A percentile compares a stretch with the other conserved stretches of the same genome.
Evolutionary conservation across 495 filamentous ascomycete species (phyloP).

Genomic region (Xylaria cubensis): DNA sequence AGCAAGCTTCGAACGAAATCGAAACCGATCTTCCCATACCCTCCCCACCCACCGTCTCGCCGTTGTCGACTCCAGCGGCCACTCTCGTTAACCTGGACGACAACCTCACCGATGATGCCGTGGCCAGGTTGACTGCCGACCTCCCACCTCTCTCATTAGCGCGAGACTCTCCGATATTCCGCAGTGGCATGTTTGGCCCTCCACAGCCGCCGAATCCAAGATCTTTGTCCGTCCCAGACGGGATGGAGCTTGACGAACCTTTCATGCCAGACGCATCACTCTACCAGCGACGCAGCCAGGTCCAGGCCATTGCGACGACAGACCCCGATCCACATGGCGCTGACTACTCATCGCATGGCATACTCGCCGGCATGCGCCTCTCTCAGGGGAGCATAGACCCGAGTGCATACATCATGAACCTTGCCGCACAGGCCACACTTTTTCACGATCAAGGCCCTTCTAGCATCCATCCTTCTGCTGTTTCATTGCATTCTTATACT

Average conservation of each 20-base stretch:
- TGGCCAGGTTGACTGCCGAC: conserved; percentile 35
- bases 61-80: conserved; percentile 42
- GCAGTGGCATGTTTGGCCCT: conserved; percentile 32
- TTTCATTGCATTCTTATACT: conserved; percentile 41
- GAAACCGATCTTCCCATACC: conserved; percentile 35
- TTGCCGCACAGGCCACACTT: conserved; percentile 33
- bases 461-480: conserved; percentile 41
- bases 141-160: conserved; percentile 26
- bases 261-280: conserved; percentile 26
- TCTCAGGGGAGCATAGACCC: conserved; percentile 39
- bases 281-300: conserved; percentile 28
- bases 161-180: conserved; percentile 25
- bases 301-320: conserved; percentile 42
- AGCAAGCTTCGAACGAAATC: conserved; percentile 12
- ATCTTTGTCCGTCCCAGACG: conserved; percentile 28
- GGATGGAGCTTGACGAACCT: conserved; percentile 30
- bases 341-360: conserved; percentile 36
- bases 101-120: conserved; percentile 31
- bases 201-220: conserved; percentile 27
- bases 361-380: conserved; percentile 30
- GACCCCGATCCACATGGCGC: conserved; percentile 36
- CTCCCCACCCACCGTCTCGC: conserved; percentile 42
- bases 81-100: conserved; percentile 39
- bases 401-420: conserved; percentile 39
- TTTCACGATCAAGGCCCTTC: conserved; percentile 35